phyloP scores from a whole-genome alignment of 2,329 filamentous ascomycete genomes.

The Cladobotryum protrusum region DNA sequence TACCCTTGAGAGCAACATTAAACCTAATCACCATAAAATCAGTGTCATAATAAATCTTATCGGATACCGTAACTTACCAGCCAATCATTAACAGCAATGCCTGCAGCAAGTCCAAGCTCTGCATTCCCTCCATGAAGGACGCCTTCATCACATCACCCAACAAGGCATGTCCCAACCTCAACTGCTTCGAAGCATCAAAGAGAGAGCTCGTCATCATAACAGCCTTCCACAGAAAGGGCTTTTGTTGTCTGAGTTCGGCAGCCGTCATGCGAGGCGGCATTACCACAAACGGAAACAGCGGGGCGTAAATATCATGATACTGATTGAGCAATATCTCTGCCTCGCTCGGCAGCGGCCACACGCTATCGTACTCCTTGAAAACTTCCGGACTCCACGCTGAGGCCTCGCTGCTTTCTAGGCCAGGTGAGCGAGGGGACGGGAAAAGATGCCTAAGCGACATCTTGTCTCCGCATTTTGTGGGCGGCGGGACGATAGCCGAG shows the following conservation, averaged over 20 bases:
- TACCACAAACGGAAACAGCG: constrained; percentile 41
- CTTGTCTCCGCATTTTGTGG: constrained; percentile 7
- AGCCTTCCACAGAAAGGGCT: constrained; percentile 44
- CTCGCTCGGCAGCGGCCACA: constrained; percentile 38
- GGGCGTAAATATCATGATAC: constrained; percentile 29
- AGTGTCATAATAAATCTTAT: neutral
- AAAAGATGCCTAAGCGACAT: constrained; percentile 32
- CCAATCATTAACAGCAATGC: constrained; percentile 39
- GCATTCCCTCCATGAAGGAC: constrained; percentile 34
- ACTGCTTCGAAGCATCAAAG: constrained; percentile 38
- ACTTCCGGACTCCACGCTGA: constrained; percentile 17
- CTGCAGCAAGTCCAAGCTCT: constrained; percentile 42
- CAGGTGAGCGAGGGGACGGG: constrained; percentile 20
- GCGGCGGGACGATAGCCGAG: constrained; percentile 10
- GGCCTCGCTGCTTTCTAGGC: constrained; percentile 16
- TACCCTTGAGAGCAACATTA: constrained; percentile 43
- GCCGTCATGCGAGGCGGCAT: constrained; percentile 32
- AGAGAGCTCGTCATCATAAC: constrained; percentile 40
- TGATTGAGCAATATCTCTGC: constrained; percentile 33
- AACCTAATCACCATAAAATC: constrained; percentile 26
- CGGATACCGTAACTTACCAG: constrained; percentile 31
- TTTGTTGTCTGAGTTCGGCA: constrained; percentile 28
- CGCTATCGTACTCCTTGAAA: constrained; percentile 21
- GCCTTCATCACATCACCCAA: constrained; percentile 37
- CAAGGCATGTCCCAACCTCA: constrained; percentile 37